Conservation (phyloP, 2,329 filamentous ascomycete species). For the Pseudodiploospora longispora region DNA sequence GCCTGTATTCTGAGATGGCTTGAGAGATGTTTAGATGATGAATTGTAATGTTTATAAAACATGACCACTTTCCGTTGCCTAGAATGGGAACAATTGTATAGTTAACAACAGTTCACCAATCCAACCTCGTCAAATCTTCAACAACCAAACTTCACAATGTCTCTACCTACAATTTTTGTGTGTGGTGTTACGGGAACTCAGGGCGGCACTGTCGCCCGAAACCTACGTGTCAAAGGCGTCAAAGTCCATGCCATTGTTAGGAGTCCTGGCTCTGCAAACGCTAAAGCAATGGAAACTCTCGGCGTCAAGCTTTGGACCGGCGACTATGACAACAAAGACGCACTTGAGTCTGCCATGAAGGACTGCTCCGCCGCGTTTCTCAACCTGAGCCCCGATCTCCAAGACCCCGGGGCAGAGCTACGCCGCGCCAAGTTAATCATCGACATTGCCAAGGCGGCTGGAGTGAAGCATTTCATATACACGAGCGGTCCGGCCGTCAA, state of each 20-base stretch:
- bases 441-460: conserved; percentile 27
- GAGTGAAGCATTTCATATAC: conserved; percentile 29
- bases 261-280: conserved; percentile 18
- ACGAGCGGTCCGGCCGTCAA: conserved; percentile 24
- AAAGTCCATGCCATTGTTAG: conserved; percentile 28
- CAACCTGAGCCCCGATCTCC: conserved; percentile 24
- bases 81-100: too few relatives aligned
- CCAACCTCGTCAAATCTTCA: background rate
- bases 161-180: conserved; percentile 27
- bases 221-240: conserved; percentile 23
- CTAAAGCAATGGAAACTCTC: conserved; percentile 18
- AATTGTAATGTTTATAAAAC: too few relatives aligned
- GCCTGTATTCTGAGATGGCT: too few relatives aligned
- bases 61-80: too few relatives aligned
- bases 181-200: conserved; percentile 32
- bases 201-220: conserved; percentile 26
- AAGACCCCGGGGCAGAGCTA: conserved; percentile 20
- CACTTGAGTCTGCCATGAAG: conserved; percentile 20
- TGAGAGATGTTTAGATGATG: too few relatives aligned
- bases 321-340: conserved; percentile 23
- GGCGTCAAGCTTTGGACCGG: conserved; percentile 26
- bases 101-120: background rate
- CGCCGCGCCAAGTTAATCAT: conserved; percentile 24
- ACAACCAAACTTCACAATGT: conserved; percentile 17
- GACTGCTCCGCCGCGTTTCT: conserved; percentile 26